A percentile compares a stretch with the other conserved stretches of the same genome.
Conservation (phyloP, 1,284 basidiomycete genomes). For the Papiliotrema flavescens region DNA sequence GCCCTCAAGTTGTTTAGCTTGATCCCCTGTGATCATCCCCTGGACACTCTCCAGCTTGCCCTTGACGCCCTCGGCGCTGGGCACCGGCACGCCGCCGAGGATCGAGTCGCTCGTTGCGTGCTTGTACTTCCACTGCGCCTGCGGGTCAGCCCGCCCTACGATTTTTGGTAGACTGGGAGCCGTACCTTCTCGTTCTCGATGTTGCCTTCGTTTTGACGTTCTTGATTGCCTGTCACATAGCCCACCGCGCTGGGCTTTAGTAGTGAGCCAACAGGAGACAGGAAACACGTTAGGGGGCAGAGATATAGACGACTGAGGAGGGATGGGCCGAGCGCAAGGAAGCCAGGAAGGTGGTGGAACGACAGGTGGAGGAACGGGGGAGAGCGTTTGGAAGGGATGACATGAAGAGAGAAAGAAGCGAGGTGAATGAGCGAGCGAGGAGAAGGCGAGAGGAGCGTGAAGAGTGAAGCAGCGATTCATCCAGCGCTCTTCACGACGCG, state of each 20-base stretch:
- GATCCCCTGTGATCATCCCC: conserved; percentile 36
- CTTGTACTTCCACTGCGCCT: conserved; percentile 35
- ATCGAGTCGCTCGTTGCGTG: conserved; percentile 13
- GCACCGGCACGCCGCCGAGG: conserved; percentile 8
- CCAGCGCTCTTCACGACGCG: too few species aligned
- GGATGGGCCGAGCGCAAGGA: neutral
- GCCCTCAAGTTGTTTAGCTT: conserved; percentile 8
- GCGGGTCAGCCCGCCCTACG: too few species aligned
- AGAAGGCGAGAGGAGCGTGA: too few species aligned
- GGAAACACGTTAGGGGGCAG: neutral
- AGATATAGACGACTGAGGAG: neutral
- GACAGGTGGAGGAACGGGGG: too few species aligned
- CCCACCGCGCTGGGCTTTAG: conserved; percentile 38
- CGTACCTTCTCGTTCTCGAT: conserved; percentile 13
- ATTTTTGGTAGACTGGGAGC: too few species aligned
- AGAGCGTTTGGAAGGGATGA: too few species aligned
- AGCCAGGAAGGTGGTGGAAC: too few species aligned
- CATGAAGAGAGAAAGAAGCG: too few species aligned
- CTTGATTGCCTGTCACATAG: conserved; percentile 43
- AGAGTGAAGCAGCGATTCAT: too few species aligned
- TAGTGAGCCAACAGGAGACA: neutral
- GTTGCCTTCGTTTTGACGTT: conserved; percentile 47
- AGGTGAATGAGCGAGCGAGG: too few species aligned
- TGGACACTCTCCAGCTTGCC: conserved; percentile 31
- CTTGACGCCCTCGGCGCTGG: conserved; percentile 22